A percentile compares a stretch with the other conserved stretches of the same genome.
Evolutionary conservation across 129 eudicot genomes (phyloP).

Genomic region (Dittrichia graveolens): DNA sequence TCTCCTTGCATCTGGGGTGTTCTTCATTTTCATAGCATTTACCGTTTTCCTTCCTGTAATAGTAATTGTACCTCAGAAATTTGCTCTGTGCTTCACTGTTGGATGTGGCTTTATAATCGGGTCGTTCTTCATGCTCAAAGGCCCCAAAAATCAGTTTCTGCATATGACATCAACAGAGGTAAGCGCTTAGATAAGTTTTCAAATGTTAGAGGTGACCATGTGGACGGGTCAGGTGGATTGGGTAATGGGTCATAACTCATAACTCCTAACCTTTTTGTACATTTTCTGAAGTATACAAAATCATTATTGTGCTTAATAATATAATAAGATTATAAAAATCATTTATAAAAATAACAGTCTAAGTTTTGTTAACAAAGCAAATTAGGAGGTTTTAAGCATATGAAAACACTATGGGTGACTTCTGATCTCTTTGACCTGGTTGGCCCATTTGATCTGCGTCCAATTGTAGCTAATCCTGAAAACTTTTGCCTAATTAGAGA

Average conservation of each 20-base stretch:
- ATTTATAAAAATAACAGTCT: background rate
- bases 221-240: background rate
- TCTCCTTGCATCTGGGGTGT: constrained; percentile 79
- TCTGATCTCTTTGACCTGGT: background rate
- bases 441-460: background rate
- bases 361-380: background rate
- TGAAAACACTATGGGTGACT: background rate
- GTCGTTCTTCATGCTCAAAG: constrained; percentile 86
- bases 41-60: constrained; percentile 86
- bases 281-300: background rate
- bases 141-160: constrained; percentile 73
- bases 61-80: constrained; percentile 91
- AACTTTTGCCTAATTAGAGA: background rate
- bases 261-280: background rate
- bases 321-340: background rate
- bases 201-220: background rate
- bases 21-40: constrained; percentile 87
- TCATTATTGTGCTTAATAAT: background rate
- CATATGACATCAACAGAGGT: constrained; percentile 96
- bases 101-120: constrained; percentile 89
- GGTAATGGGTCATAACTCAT: background rate
- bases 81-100: constrained; percentile 84
- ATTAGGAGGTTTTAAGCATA: constrained; percentile 1
- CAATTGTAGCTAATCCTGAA: background rate
- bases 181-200: background rate